Evolutionary conservation across 2,329 filamentous ascomycete genomes (phyloP).

Genomic region (Fusarium piperis): DNA sequence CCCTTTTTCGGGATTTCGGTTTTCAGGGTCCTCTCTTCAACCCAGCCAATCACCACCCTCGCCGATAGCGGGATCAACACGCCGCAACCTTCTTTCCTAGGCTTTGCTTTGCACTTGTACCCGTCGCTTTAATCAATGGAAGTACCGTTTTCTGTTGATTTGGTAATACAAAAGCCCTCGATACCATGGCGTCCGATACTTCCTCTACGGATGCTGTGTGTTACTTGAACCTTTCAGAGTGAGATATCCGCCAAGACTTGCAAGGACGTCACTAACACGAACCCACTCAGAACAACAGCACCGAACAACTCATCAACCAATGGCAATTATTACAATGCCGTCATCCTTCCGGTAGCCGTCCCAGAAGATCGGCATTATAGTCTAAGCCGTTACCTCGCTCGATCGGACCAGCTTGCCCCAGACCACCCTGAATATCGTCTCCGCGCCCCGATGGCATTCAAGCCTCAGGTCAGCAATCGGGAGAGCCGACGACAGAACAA

Average conservation of each 20-base stretch:
- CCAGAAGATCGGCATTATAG: slow-evolving; percentile 10
- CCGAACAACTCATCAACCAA: not conserved
- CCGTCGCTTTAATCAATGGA: not conserved
- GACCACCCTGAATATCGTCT: slow-evolving; percentile 21
- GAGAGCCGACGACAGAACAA: not conserved
- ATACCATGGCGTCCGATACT: slow-evolving; percentile 1
- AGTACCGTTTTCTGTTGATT: not conserved
- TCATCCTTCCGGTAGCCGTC: not conserved
- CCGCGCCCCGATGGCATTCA: slow-evolving; percentile 18
- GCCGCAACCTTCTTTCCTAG: not conserved
- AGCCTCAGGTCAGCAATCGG: not conserved
- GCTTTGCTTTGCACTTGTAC: not conserved
- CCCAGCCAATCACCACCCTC: not conserved
- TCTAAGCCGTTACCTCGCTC: slow-evolving; percentile 17
- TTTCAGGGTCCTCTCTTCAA: not conserved
- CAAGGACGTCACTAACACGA: not conserved
- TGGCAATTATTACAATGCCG: not conserved
- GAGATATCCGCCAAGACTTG: not conserved
- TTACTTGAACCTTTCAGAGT: slow-evolving; percentile 1
- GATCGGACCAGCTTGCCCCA: not conserved
- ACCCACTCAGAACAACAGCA: not conserved
- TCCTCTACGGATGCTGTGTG: not conserved
- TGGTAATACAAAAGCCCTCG: not conserved
- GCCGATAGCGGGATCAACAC: not conserved
- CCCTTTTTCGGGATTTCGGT: not conserved